Evolutionary conservation across 192 early-diverging fungal genomes (phyloP).

Genomic region (Chytriomyces sp.): DNA sequence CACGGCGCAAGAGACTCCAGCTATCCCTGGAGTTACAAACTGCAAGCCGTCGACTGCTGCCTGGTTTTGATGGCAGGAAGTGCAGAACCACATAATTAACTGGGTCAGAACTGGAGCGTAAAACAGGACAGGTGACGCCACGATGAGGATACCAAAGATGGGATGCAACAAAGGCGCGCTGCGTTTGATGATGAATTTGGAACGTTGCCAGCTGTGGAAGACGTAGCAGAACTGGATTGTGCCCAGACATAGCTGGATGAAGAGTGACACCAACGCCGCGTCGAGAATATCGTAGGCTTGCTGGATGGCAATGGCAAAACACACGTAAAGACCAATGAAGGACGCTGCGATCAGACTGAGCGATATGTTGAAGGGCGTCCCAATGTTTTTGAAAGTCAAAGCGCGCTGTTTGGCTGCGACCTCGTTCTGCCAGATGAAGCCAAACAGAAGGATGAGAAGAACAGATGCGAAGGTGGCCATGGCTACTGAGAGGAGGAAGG

Average conservation of each 20-base stretch:
- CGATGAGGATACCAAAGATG: not conserved
- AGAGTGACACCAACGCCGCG: not conserved
- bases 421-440: too few species aligned
- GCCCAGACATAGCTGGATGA: slow-evolving; percentile 1
- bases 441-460: too few species aligned
- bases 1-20: not conserved
- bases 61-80: not conserved
- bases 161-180: not conserved
- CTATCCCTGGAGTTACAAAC: not conserved
- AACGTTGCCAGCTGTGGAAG: not conserved
- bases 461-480: too few species aligned
- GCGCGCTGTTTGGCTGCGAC: not conserved
- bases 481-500: too few species aligned
- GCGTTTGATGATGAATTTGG: slow-evolving; percentile 14
- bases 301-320: not conserved
- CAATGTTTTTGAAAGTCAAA: slow-evolving; percentile 4
- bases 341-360: not conserved
- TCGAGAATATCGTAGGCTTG: not conserved
- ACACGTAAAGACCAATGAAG: slow-evolving; percentile 1
- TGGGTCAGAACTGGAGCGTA: slow-evolving; percentile 20
- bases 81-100: not conserved
- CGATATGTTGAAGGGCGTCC: slow-evolving; percentile 26
- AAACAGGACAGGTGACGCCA: slow-evolving; percentile 11
- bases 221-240: slow-evolving; percentile 3
- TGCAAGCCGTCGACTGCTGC: not conserved